Evolutionary conservation across 2,329 filamentous ascomycete genomes (phyloP).

Genomic region (Pseudopithomyces chartarum): DNA sequence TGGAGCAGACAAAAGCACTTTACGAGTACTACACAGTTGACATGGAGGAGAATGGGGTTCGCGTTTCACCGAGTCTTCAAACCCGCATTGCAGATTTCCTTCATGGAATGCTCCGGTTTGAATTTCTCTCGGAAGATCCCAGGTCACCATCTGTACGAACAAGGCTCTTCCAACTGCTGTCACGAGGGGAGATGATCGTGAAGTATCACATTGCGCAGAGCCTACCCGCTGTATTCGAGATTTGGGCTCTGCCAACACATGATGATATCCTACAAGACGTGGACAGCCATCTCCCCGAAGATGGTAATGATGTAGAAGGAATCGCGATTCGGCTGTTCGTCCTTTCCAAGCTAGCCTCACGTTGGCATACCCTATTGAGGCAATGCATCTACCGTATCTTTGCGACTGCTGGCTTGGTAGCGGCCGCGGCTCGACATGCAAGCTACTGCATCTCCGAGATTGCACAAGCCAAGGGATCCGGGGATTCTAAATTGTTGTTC

Average conservation of each 20-base stretch:
- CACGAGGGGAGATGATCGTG: conserved; percentile 68
- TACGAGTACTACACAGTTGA: conserved; percentile 78
- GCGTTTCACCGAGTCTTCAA: conserved; percentile 70
- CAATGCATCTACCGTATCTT: conserved; percentile 93
- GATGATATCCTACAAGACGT: conserved; percentile 85
- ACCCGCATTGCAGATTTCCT: conserved; percentile 71
- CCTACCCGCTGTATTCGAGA: conserved; percentile 75
- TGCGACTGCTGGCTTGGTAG: conserved; percentile 79
- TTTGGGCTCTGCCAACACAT: conserved; percentile 82
- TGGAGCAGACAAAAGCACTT: conserved; percentile 71
- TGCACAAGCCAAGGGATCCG: conserved; percentile 67
- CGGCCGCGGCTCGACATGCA: conserved; percentile 70
- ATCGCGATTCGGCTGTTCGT: conserved; percentile 83
- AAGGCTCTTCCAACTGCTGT: conserved; percentile 74
- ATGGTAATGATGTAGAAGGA: conserved; percentile 74
- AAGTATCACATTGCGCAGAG: conserved; percentile 76
- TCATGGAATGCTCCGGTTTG: conserved; percentile 68
- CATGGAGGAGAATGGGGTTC: conserved; percentile 68
- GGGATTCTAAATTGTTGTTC: conserved; percentile 74
- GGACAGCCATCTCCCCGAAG: conserved; percentile 74
- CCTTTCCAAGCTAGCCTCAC: conserved; percentile 75
- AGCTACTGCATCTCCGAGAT: conserved; percentile 71
- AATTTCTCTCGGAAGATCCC: conserved; percentile 68
- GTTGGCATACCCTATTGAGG: conserved; percentile 84
- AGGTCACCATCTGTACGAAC: conserved; percentile 69